Conservation (phyloP, 2,329 filamentous ascomycete species). For the Botrytis byssoidea region DNA sequence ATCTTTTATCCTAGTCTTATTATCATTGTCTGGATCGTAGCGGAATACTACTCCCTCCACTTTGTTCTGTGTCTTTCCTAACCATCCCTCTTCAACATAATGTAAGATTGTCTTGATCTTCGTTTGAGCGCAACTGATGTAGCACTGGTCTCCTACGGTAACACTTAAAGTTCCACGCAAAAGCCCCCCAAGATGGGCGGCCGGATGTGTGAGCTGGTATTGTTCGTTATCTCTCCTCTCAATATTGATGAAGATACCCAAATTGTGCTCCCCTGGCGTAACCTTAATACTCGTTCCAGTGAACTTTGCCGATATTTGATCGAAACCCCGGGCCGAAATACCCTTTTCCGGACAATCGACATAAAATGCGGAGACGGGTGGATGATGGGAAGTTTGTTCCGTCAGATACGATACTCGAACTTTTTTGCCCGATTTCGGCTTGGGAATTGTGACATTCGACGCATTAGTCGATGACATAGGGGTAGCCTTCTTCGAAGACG, state of each 20-base stretch:
- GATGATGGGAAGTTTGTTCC: conserved; percentile 97
- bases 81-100: conserved; percentile 93
- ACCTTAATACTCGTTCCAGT: conserved; percentile 94
- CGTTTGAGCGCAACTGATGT: conserved; percentile 85
- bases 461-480: conserved; percentile 28
- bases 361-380: conserved; percentile 93
- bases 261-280: conserved; percentile 85
- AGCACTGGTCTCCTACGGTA: conserved; percentile 85
- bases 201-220: conserved; percentile 91
- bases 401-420: conserved; percentile 91
- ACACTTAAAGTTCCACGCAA: conserved; percentile 85
- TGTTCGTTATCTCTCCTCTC: conserved; percentile 80
- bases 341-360: conserved; percentile 91
- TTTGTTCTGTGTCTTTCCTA: conserved; percentile 86
- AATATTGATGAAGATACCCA: conserved; percentile 91
- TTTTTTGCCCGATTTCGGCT: conserved; percentile 47
- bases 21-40: conserved; percentile 84
- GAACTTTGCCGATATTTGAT: conserved; percentile 96
- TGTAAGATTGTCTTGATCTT: conserved; percentile 88
- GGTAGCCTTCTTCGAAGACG: conserved; percentile 19
- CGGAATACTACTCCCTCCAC: conserved; percentile 88
- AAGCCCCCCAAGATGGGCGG: conserved; percentile 87
- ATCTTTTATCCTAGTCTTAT: conserved; percentile 75
- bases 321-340: conserved; percentile 82
- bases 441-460: conserved; percentile 29